Evolutionary conservation across 2,329 filamentous ascomycete genomes (phyloP), one percentile per base, ranked within the genome.

Genomic region (Claviceps digitariae): DNA sequence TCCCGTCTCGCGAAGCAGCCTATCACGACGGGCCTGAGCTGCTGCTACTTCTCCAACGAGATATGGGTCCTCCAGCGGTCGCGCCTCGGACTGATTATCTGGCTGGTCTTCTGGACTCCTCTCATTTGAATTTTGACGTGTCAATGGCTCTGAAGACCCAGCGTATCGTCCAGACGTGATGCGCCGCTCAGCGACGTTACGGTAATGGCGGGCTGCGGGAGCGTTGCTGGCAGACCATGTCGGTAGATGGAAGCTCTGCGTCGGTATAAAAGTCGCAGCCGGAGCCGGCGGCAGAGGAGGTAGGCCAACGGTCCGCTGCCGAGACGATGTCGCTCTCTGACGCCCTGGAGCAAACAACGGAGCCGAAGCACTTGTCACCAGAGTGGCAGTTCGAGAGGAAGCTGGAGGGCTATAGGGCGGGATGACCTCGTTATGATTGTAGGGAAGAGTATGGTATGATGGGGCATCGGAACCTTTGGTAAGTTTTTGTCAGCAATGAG

Each of bases 11-110:
- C 75, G 69, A n/a, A 73, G 73, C 29, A 83, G 64, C 56, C 83
- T 72, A 61, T 79, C 77, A n/a, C 69, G 67, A 45, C 79, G 72
- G 8, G 81, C 80, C 56, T 73, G 66, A 10, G 72, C 70, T 2
- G 83, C 83, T 3, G 82, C 83, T 50, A 74, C 74, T 66, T 85
- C 82, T 36, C 83, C 83, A 2, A 86, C 83, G 10, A 86, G 69
- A 54, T 82, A 75, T 0, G 82, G 83, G 58, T 86, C 83, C 66
- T 87, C 83, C 20, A 83, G 71, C 2, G 80, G 81, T 7, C 75
- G 71, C 64, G 64, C 48, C 23, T 54, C 54, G 10, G 49, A 17
- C 13, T 29, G 17, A 21, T 13, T 45, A 5, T 44, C 52, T 4
- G 46, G 4, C 6, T 45, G 53, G 34, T 50, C 21, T 1, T 57